These are phyloP conservation scores for Zygotorulaspora sp. DNA, from an alignment of 805 yeast species.

Conservation along the genomic window DNA sequence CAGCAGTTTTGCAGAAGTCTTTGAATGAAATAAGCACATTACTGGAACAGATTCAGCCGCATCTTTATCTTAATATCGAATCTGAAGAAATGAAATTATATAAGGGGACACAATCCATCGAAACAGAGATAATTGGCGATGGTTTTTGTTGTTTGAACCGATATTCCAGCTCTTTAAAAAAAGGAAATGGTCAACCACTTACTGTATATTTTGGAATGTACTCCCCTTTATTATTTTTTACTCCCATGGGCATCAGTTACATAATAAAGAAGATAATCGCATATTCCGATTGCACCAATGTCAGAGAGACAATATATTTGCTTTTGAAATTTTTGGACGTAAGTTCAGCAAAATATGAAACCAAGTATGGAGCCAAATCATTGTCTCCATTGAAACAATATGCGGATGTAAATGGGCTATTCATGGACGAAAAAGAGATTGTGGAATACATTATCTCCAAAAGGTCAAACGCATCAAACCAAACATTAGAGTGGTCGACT, in stretches of 20 bases:
- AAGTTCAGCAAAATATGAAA: constrained; percentile 1
- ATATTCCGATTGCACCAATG: constrained; percentile 8
- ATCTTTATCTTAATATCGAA: constrained; percentile 7
- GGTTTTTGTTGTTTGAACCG: constrained; percentile 4
- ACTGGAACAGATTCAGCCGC: constrained; percentile 9
- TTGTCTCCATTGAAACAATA: background rate
- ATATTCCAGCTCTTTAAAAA: constrained; percentile 1
- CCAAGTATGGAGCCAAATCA: background rate
- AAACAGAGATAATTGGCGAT: constrained; percentile 11
- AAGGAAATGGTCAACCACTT: background rate
- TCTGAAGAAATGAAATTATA: constrained; percentile 2
- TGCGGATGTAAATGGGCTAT: background rate
- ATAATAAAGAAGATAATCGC: constrained; percentile 11
- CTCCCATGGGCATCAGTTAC: constrained; percentile 15
- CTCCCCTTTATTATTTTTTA: constrained; percentile 10
- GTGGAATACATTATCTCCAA: background rate
- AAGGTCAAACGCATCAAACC: too few relatives aligned
- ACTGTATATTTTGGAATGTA: constrained; percentile 14
- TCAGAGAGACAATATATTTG: constrained; percentile 13
- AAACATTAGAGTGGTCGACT: too few relatives aligned
- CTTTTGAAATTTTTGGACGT: constrained; percentile 15
- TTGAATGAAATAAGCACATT: constrained; percentile 5
- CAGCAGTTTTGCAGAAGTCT: constrained; percentile 1
- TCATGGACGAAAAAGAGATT: background rate
- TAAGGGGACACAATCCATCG: constrained; percentile 9